Base-by-base conservation (phyloP, 1,284 basidiomycete genomes). In the Dichomitus squalens region DNA sequence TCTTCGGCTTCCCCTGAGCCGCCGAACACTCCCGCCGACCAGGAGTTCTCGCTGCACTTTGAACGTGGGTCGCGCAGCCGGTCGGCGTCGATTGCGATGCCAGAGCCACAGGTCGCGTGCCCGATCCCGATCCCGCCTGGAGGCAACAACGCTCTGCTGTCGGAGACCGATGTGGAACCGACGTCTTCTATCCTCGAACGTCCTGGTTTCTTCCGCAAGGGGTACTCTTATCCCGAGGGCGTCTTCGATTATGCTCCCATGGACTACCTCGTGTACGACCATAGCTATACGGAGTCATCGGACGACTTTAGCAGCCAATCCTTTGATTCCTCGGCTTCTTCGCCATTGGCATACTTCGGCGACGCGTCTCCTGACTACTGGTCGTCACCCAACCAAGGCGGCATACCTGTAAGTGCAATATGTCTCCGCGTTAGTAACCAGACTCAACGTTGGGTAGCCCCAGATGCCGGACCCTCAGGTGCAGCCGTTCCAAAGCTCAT, bases 1-100 rank as follows among this genome's bases (percentile, higher is more conserved):
- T 63, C 59, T 39, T 59, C 64, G 11, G 59, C 59, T 23, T 60
- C 66, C 23, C 64, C 67, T 4, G 66, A 66, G 56, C 65, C 62
- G 9, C 62, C 61, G 7, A 54, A 54, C 7, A 66, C 60, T 23
- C 63, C 63, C 18, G 49, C 44, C 21, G 57, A 49, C 49, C 51
- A 57, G 16, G 46, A 49, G 49, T 55, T 53, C 11, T 34, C 46
- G 25, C 52, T 52, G 31, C 43, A 16, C 36, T 11, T 49, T 49
- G 27, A 35, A 27, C 18, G 31, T 41, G 36, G 21, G 31, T 50
- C 57, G 21, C 51, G 38, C 14, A 41, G 54, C 18, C 57, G 59
- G n/a, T 60, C 64, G 34, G 48, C 53, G 38, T 65, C 64, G 18
- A 44, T 58, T 16, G 56, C 60, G 8, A 52, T 27, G 20, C 52